These are phyloP conservation scores for Tetracladium marchalianum DNA, from an alignment of 495 filamentous ascomycete species.

Conservation along the genomic window DNA sequence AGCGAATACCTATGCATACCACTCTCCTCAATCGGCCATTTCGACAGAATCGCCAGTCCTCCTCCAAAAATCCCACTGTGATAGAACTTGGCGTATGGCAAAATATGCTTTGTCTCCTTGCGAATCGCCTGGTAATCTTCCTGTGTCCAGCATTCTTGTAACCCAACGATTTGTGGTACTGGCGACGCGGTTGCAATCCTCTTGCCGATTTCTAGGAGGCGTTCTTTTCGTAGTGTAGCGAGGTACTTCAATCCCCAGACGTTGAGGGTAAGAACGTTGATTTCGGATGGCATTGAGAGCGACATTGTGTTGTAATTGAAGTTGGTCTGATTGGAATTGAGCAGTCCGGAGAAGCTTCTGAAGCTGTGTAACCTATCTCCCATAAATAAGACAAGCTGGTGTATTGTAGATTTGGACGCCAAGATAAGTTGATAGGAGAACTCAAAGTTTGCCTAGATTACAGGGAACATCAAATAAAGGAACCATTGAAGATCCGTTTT, in stretches of 20 bases:
- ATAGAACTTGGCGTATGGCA: constrained; percentile 96
- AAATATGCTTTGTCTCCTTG: constrained; percentile 56
- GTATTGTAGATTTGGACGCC: too few species aligned
- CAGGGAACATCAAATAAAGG: too few species aligned
- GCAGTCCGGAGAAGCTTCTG: not conserved
- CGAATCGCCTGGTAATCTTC: constrained; percentile 82
- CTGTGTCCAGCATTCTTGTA: constrained; percentile 95
- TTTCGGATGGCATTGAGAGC: constrained; percentile 34
- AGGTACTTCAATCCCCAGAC: constrained; percentile 95
- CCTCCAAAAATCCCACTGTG: constrained; percentile 79
- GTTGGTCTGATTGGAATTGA: not conserved
- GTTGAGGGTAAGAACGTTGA: constrained; percentile 80
- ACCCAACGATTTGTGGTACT: constrained; percentile 72
- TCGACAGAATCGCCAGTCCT: constrained; percentile 78
- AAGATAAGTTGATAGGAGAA: too few species aligned
- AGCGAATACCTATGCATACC: constrained; percentile 80
- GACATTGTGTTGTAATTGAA: not conserved
- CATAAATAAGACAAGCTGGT: not conserved
- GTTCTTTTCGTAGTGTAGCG: constrained; percentile 66
- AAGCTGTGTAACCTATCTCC: too few species aligned
- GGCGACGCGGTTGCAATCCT: constrained; percentile 58
- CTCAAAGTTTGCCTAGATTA: too few species aligned
- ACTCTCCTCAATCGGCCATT: constrained; percentile 94
- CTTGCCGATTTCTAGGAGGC: constrained; percentile 74
- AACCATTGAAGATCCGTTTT: too few species aligned